A percentile compares a stretch with the other conserved stretches of the same genome.
These are phyloP conservation scores for Didymella sp. DNA, from an alignment of 2,329 filamentous ascomycete species.

Conservation along the genomic window DNA sequence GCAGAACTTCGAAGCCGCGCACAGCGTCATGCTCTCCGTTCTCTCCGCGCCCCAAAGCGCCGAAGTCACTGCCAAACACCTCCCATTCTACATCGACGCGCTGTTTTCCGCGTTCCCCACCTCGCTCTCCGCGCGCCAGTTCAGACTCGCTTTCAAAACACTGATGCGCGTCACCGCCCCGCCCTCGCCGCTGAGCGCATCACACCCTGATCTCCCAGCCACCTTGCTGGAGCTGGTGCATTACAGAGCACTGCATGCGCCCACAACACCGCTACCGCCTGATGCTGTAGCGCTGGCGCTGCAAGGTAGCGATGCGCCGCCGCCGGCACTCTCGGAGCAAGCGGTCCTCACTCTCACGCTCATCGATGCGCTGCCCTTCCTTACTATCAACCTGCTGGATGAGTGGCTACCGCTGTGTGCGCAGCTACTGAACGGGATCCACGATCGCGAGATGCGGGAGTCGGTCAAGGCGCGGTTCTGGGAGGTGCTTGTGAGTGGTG, in stretches of 20 bases:
- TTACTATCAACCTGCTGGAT: conserved; percentile 73
- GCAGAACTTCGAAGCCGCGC: conserved; percentile 85
- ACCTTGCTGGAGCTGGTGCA: conserved; percentile 79
- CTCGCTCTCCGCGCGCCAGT: conserved; percentile 82
- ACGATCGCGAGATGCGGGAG: conserved; percentile 67
- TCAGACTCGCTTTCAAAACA: conserved; percentile 86
- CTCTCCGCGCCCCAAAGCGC: conserved; percentile 82
- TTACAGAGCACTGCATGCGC: conserved; percentile 66
- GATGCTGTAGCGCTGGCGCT: conserved; percentile 51
- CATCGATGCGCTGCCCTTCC: conserved; percentile 77
- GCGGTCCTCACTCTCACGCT: conserved; percentile 77
- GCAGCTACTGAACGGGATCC: conserved; percentile 69
- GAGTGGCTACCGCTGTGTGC: conserved; percentile 82
- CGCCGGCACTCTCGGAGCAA: conserved; percentile 72
- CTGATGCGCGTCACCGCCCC: conserved; percentile 82
- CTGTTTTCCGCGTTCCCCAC: conserved; percentile 80
- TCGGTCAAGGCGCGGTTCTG: conserved; percentile 75
- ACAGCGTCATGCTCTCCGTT: conserved; percentile 80
- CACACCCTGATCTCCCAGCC: conserved; percentile 79
- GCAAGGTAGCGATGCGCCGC: conserved; percentile 43
- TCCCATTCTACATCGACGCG: conserved; percentile 84
- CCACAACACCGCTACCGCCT: conserved; percentile 53
- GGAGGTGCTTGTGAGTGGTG: conserved; percentile 78
- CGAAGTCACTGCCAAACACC: conserved; percentile 70
- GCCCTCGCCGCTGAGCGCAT: conserved; percentile 75